Conservation (phyloP, 306 rosid genomes). For the Prosopis cineraria region DNA sequence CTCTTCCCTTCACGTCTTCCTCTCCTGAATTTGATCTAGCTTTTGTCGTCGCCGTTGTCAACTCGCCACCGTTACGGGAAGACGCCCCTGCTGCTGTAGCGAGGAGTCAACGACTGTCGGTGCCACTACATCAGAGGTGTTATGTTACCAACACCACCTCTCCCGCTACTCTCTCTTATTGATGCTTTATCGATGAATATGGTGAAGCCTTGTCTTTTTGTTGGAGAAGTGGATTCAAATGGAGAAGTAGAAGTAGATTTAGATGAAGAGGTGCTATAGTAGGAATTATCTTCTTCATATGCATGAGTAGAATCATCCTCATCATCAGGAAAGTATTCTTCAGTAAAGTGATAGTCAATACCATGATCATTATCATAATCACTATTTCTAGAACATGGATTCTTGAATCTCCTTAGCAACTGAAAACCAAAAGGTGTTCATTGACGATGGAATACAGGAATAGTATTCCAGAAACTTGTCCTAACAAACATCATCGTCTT, state of each 20-base stretch:
- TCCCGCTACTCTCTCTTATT: background rate
- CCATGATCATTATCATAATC: too few relatives aligned
- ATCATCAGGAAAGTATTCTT: background rate
- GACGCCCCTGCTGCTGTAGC: too few relatives aligned
- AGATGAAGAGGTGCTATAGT: background rate
- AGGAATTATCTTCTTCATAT: background rate
- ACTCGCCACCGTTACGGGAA: too few relatives aligned
- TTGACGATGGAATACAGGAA: background rate
- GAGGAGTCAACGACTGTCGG: too few relatives aligned
- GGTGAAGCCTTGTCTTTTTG: background rate
- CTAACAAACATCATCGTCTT: conserved; percentile 25
- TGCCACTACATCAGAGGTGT: too few relatives aligned
- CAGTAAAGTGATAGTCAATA: background rate
- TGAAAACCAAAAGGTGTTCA: conserved; percentile 29
- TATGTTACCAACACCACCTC: too few relatives aligned
- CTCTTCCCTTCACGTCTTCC: too few relatives aligned
- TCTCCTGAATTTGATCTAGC: too few relatives aligned
- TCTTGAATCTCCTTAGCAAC: conserved; percentile 25
- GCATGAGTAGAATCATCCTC: background rate
- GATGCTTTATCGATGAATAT: background rate
- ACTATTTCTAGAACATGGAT: conserved; percentile 31
- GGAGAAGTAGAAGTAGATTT: background rate
- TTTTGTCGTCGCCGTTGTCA: too few relatives aligned
- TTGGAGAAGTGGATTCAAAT: background rate
- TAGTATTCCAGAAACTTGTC: conserved; percentile 10